These are phyloP conservation scores for Annulohypoxylon nitens DNA, from an alignment of 495 filamentous ascomycete species.

Conservation along the genomic window DNA sequence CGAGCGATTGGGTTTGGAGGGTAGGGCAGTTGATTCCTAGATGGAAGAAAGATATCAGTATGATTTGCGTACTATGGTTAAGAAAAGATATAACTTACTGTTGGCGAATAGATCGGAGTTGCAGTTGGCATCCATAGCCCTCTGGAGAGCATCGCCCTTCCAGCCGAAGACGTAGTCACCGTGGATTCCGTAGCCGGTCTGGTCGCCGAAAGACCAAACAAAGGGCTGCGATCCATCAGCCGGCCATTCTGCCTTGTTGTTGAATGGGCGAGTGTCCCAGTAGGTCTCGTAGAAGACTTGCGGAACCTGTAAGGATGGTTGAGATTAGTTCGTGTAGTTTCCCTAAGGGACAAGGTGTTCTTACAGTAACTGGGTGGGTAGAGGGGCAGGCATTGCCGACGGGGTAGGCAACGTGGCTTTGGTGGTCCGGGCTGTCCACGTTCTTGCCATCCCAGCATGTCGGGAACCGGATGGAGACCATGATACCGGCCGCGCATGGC, in stretches of 20 bases:
- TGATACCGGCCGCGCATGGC: slow-evolving; percentile 56
- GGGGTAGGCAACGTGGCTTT: slow-evolving; percentile 59
- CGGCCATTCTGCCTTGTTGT: slow-evolving; percentile 57
- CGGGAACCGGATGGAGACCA: slow-evolving; percentile 54
- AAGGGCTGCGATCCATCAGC: slow-evolving; percentile 57
- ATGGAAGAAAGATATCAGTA: background rate
- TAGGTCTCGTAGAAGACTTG: slow-evolving; percentile 76
- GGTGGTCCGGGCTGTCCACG: slow-evolving; percentile 58
- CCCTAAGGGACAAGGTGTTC: background rate
- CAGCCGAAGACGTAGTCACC: slow-evolving; percentile 62
- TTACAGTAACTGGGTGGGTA: slow-evolving; percentile 66
- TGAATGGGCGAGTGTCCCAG: slow-evolving; percentile 59
- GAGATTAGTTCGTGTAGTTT: background rate
- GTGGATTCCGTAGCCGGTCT: slow-evolving; percentile 57
- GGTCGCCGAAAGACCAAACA: slow-evolving; percentile 60
- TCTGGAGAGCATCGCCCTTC: slow-evolving; percentile 59
- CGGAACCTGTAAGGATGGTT: slow-evolving; percentile 52
- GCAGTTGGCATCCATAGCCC: slow-evolving; percentile 58
- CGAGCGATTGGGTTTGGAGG: slow-evolving; percentile 54
- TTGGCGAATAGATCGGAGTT: slow-evolving; percentile 53
- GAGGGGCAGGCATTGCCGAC: slow-evolving; percentile 65
- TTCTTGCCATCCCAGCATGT: slow-evolving; percentile 61
- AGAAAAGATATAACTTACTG: background rate
- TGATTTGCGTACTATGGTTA: background rate
- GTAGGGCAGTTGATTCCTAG: slow-evolving; percentile 54